Evolutionary conservation across 2,329 filamentous ascomycete species (phyloP), one percentile per base, ranked within the genome.

Genomic region (Sclerotinia subarctica): DNA sequence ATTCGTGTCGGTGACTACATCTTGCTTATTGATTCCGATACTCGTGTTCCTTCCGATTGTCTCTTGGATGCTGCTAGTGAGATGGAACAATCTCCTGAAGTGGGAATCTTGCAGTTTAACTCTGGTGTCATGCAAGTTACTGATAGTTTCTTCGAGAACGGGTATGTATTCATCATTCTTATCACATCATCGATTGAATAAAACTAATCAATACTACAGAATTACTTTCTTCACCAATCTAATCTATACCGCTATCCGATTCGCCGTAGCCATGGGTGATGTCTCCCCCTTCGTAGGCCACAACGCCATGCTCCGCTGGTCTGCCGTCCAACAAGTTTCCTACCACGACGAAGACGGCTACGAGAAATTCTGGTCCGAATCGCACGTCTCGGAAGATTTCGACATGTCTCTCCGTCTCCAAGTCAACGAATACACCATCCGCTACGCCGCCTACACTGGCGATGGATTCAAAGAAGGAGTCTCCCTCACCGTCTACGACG

Each of bases 1-100:
- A 90, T 96, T 72, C 91, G 92, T 64, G 82, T 96, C 24, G 93
- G 93, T 68, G 92, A 96, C 79, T 94, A 93, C 78, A 92, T 94
- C 69, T 81, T 91, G 38, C 81, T 94, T 69, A 90, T 93, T 76
- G 90, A 93, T 80, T 93, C 90, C 1, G 90, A 93, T 78, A 93
- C 90, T 38, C 90, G 90, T 78, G 90, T 93, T 5, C 91, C 91
- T 1, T 81, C 84, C 52, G 91, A 94, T 78, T 94, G 91, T 75
- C 82, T 94, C 69, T 82, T 94, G 11, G 91, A 94, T 74, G 90
- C 90, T 51, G 90, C 91, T 54, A 92, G 88, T 60, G 91, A 94
- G 76, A 92, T 94, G 90, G 90, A 93, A 76, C 88, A 90, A 75
- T 91, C 88, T 2, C 90, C 89, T 5, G 87, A 93, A 73, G 90